A percentile compares a stretch with the other conserved stretches of the same genome.
Evolutionary conservation across 176 grass and related monocot genomes (phyloP).

Genomic region (Carex myosuroides): DNA sequence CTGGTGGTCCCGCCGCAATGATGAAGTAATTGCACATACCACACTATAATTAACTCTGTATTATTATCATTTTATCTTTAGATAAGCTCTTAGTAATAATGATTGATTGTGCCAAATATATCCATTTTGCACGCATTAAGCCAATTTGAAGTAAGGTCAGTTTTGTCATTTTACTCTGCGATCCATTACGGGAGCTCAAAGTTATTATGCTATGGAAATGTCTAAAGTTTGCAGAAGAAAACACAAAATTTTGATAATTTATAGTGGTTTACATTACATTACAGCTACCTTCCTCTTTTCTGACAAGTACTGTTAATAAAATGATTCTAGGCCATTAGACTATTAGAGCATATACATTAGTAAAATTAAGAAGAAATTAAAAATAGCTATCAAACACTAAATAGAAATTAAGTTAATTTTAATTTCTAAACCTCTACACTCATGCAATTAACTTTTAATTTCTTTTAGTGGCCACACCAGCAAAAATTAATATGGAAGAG

Average conservation of each 20-base stretch:
- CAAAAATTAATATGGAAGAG: no score
- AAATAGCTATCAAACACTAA: no score
- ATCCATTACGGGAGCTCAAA: background rate
- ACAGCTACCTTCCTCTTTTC: background rate
- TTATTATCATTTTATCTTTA: background rate
- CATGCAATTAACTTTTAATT: no score
- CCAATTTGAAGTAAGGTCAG: background rate
- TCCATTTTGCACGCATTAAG: background rate
- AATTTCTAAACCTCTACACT: no score
- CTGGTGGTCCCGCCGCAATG: constrained; percentile 73
- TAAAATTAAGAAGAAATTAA: no score
- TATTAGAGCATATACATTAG: no score
- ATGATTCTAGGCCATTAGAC: no score
- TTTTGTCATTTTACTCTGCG: background rate
- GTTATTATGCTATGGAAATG: background rate
- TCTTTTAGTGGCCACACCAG: no score
- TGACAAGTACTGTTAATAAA: background rate
- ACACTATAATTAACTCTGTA: background rate
- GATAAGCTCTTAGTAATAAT: background rate
- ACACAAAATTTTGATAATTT: background rate
- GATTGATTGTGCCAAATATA: background rate
- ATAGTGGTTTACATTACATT: background rate
- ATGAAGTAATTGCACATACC: constrained; percentile 56
- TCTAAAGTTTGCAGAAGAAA: background rate
- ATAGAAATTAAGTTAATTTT: no score